These are phyloP conservation scores for Lachnellula cervina DNA, from an alignment of 2,329 filamentous ascomycete species.

Conservation along the genomic window DNA sequence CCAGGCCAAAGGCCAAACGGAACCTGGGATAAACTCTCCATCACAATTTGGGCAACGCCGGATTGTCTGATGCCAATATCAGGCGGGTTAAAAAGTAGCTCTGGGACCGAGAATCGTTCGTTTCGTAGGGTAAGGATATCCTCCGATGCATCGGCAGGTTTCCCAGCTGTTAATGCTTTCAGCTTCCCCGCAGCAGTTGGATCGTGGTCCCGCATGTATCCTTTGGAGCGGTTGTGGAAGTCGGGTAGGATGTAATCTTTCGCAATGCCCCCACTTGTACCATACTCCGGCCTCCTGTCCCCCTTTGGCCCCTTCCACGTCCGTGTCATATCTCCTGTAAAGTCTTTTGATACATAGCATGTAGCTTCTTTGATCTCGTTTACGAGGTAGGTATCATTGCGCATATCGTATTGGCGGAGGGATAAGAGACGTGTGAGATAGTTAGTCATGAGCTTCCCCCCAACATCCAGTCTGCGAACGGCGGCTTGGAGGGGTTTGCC, in stretches of 20 bases:
- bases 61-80: constrained; percentile 83
- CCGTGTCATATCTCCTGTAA: constrained; percentile 70
- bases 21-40: constrained; percentile 69
- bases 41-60: constrained; percentile 75
- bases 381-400: constrained; percentile 87
- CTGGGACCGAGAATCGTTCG: constrained; percentile 85
- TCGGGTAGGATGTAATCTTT: constrained; percentile 93
- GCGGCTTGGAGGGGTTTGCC: constrained; percentile 77
- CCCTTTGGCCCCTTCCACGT: constrained; percentile 75
- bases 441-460: constrained; percentile 90
- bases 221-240: constrained; percentile 55
- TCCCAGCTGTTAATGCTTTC: constrained; percentile 38
- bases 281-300: constrained; percentile 46
- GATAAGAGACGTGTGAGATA: constrained; percentile 87
- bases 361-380: constrained; percentile 93
- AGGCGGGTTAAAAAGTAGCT: constrained; percentile 79
- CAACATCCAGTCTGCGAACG: constrained; percentile 80
- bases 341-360: constrained; percentile 78
- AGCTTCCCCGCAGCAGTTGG: constrained; percentile 52
- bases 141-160: constrained; percentile 52
- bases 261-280: constrained; percentile 55
- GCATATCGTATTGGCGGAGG: constrained; percentile 89
- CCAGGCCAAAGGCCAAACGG: constrained; percentile 81
- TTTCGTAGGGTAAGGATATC: constrained; percentile 85
- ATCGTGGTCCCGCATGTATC: constrained; percentile 74